Conservation (phyloP, 2,329 filamentous ascomycete genomes). For the Epichloe bromicola region DNA sequence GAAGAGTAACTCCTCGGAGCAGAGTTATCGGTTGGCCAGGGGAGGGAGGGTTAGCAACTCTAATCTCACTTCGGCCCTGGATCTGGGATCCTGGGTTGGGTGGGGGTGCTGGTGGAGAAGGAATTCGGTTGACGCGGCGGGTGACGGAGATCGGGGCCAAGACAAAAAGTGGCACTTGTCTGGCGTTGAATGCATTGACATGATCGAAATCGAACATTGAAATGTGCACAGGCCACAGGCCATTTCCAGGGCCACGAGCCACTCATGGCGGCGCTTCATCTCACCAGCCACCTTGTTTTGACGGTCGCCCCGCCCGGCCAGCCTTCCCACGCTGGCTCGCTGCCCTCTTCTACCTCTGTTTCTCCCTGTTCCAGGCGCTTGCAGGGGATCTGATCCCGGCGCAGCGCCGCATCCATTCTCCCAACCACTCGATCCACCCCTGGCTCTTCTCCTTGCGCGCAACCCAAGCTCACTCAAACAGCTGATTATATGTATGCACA, state of each 20-base stretch:
- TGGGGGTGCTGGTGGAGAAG: too few species aligned
- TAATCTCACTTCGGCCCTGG: neutral
- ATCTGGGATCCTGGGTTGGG: too few species aligned
- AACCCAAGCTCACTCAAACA: neutral
- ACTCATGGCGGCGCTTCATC: neutral
- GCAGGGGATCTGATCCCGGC: neutral
- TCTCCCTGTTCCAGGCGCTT: neutral
- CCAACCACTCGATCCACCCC: neutral
- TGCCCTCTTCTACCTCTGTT: neutral
- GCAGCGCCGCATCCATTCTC: neutral
- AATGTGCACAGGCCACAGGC: neutral
- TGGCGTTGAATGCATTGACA: neutral
- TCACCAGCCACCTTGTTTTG: slow-evolving; percentile 22
- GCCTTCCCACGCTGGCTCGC: neutral
- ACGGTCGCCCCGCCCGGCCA: slow-evolving; percentile 14
- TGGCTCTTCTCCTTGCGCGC: neutral
- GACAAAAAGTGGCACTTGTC: neutral
- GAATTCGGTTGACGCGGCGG: too few species aligned
- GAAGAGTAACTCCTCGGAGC: too few species aligned
- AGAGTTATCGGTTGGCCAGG: neutral
- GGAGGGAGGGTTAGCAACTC: neutral
- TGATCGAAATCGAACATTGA: neutral
- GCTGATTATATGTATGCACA: neutral
- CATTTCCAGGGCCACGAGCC: neutral
- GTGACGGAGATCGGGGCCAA: too few species aligned